Evolutionary conservation across 78 protist species (phyloP).

Genomic region (Dictyostelium citrinum): DNA sequence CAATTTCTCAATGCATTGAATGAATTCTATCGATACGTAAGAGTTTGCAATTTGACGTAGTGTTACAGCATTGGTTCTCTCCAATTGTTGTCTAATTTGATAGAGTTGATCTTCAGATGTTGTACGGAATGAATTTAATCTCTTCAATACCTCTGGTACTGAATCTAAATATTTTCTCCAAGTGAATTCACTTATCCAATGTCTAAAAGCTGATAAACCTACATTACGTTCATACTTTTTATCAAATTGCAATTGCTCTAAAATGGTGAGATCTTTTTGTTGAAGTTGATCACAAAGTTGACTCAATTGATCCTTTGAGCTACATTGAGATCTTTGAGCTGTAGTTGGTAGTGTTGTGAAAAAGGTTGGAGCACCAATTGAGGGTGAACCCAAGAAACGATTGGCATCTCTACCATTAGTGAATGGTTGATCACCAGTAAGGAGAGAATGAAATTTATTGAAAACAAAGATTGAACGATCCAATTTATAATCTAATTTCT

Average conservation of each 20-base stretch:
- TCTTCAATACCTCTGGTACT: conserved; percentile 75
- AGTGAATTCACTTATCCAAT: conserved; percentile 38
- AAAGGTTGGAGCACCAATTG: conserved; percentile 44
- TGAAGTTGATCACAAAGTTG: neutral
- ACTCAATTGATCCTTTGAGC: neutral
- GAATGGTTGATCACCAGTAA: conserved; percentile 22
- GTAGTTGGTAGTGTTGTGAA: conserved; percentile 64
- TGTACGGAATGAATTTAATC: conserved; percentile 68
- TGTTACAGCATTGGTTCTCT: conserved; percentile 22
- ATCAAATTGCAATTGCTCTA: conserved; percentile 82
- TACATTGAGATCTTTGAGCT: conserved; percentile 9
- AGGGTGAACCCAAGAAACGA: conserved; percentile 12
- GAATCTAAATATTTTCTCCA: conserved; percentile 74
- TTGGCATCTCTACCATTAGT: conserved; percentile 53
- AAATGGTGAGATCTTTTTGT: conserved; percentile 9
- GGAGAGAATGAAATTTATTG: conserved; percentile 20
- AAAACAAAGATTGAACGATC: conserved; percentile 76
- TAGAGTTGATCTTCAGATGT: conserved; percentile 34
- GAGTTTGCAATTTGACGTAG: conserved; percentile 64
- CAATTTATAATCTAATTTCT: conserved; percentile 75
- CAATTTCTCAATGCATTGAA: conserved; percentile 76
- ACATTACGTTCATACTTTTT: conserved; percentile 56
- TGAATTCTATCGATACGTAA: conserved; percentile 72
- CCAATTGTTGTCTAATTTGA: conserved; percentile 34
- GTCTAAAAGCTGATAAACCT: conserved; percentile 56